Evolutionary conservation across 78 protist genomes (phyloP).

Genomic region (Cyanophora paradoxa): DNA sequence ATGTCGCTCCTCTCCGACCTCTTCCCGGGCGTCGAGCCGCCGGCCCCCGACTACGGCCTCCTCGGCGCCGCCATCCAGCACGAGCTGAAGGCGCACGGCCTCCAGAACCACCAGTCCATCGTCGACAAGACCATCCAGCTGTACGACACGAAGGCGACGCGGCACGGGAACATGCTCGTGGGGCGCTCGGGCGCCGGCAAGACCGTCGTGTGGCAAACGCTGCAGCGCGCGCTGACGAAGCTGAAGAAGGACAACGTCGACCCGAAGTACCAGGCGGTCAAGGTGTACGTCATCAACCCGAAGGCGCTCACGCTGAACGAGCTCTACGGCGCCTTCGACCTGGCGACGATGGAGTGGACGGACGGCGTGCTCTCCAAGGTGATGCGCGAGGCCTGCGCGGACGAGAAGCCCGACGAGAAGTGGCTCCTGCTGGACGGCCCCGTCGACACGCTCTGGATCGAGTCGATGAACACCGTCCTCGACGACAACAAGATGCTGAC

Average conservation of each 20-base stretch:
- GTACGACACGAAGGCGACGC: slow-evolving; percentile 62
- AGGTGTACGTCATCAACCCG: slow-evolving; percentile 50
- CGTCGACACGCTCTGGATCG: slow-evolving; percentile 75
- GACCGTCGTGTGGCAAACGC: slow-evolving; percentile 54
- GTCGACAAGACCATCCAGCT: slow-evolving; percentile 59
- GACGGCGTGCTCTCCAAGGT: slow-evolving; percentile 50
- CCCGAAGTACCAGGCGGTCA: slow-evolving; percentile 18
- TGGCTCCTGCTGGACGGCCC: slow-evolving; percentile 80
- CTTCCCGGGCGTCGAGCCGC: slow-evolving; percentile 56
- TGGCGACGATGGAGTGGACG: slow-evolving; percentile 65
- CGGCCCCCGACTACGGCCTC: slow-evolving; percentile 4
- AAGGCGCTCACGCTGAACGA: slow-evolving; percentile 56
- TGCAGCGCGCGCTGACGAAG: slow-evolving; percentile 36
- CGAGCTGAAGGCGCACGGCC: slow-evolving; percentile 15
- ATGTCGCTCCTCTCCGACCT: slow-evolving; percentile 50
- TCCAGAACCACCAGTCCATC: slow-evolving; percentile 18
- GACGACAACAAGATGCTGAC: slow-evolving; percentile 80
- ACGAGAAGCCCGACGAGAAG: slow-evolving; percentile 33
- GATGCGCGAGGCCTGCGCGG: slow-evolving; percentile 42
- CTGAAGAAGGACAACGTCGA: slow-evolving; percentile 7
- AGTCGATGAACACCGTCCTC: slow-evolving; percentile 74
- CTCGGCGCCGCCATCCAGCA: slow-evolving; percentile 26
- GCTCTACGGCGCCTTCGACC: slow-evolving; percentile 58
- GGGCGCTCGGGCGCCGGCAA: slow-evolving; percentile 71
- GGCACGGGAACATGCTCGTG: slow-evolving; percentile 85